A percentile compares a stretch with the other conserved stretches of the same genome.
phyloP scores from a whole-genome alignment of 2,329 filamentous ascomycete species.

The Pyricularia pennisetigena region DNA sequence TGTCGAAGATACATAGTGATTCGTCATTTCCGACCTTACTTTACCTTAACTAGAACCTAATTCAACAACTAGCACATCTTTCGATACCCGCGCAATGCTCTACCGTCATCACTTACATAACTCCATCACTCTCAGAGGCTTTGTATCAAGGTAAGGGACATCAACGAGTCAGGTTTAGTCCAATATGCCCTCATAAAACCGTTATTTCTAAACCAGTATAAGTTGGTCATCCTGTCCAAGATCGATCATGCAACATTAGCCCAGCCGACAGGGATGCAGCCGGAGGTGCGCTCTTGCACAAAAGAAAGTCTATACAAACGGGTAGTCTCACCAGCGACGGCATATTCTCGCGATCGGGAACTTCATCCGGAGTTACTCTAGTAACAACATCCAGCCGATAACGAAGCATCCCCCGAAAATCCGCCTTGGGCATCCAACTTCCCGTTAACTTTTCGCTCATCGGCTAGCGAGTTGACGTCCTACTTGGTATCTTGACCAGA shows the following conservation, averaged over 20 bases:
- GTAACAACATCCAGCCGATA: background rate
- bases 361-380: background rate
- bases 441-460: background rate
- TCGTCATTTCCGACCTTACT: background rate
- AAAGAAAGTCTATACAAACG: background rate
- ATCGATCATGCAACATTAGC: background rate
- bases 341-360: background rate
- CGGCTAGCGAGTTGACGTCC: too few species aligned
- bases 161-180: background rate
- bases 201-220: background rate
- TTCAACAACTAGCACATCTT: too few species aligned
- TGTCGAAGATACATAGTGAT: too few species aligned
- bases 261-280: background rate
- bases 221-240: background rate
- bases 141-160: background rate
- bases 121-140: background rate
- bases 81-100: too few species aligned
- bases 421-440: background rate
- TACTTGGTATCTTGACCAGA: background rate
- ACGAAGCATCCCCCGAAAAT: background rate
- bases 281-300: background rate
- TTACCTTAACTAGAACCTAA: background rate
- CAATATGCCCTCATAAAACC: background rate
- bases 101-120: too few species aligned
- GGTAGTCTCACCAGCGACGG: background rate